These are phyloP conservation scores for Ceratocystis huliohia DNA, from an alignment of 2,329 filamentous ascomycete species.

Conservation along the genomic window DNA sequence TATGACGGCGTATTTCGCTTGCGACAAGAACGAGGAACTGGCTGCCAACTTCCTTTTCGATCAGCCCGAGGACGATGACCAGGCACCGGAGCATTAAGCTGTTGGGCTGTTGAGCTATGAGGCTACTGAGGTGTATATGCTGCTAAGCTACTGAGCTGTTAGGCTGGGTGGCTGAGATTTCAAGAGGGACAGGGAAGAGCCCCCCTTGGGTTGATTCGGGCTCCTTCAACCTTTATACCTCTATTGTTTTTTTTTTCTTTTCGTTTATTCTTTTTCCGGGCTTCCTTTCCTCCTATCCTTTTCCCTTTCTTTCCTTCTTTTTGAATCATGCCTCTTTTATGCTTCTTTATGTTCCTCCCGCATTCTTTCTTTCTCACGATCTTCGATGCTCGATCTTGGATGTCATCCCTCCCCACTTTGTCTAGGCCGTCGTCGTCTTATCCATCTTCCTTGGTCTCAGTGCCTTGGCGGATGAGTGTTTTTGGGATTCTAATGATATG, in stretches of 20 bases:
- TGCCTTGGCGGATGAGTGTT: not conserved
- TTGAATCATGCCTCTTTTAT: not conserved
- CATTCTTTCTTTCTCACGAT: not conserved
- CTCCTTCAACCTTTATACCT: not conserved
- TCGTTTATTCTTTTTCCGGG: not conserved
- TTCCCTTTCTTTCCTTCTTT: not conserved
- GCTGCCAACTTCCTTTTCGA: constrained; percentile 98
- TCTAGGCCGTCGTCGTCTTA: not conserved
- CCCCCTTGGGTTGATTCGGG: not conserved
- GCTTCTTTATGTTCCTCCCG: not conserved
- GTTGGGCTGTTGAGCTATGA: not conserved
- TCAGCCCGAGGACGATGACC: constrained; percentile 75
- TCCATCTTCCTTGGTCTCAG: not conserved
- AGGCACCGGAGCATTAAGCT: constrained; percentile 26
- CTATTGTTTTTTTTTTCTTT: not conserved
- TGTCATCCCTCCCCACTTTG: not conserved
- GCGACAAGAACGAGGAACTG: constrained; percentile 98
- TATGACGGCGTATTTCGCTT: constrained; percentile 97
- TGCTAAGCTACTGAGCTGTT: no score
- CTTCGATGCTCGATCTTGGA: not conserved
- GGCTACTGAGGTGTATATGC: no score
- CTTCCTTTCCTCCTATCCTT: not conserved
- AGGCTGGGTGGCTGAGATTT: no score
- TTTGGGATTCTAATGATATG: constrained; percentile 4
- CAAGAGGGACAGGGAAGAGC: not conserved